phyloP scores from a whole-genome alignment of 2,329 filamentous ascomycete species.

The Trichoderma hamatum region DNA sequence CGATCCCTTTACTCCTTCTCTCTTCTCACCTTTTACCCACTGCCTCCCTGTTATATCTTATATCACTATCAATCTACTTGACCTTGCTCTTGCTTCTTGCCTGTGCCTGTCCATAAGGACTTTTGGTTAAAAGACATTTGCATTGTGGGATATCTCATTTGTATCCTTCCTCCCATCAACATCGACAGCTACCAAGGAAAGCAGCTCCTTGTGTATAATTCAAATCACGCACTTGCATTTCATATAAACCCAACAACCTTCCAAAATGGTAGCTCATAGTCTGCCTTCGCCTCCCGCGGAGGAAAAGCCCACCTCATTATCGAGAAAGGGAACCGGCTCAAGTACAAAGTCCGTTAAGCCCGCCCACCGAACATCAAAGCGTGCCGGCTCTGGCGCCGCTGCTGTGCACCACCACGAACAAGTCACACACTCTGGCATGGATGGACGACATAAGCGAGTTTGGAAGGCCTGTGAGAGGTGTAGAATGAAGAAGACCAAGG shows the following conservation, averaged over 20 bases:
- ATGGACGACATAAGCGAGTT: conserved; percentile 64
- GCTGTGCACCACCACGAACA: conserved; percentile 45
- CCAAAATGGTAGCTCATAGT: conserved; percentile 51
- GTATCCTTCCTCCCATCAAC: not conserved
- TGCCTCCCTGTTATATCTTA: not conserved
- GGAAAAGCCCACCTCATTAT: conserved; percentile 40
- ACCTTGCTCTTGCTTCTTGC: not conserved
- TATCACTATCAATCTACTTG: not conserved
- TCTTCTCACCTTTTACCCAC: conserved; percentile 4
- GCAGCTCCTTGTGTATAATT: not conserved
- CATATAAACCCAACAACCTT: not conserved
- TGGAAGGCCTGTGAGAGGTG: conserved; percentile 70
- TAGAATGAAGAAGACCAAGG: conserved; percentile 72
- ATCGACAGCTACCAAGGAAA: not conserved
- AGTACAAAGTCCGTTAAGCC: conserved; percentile 54
- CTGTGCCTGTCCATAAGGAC: not conserved
- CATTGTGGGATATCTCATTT: not conserved
- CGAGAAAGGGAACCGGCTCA: conserved; percentile 45
- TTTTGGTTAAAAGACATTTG: not conserved
- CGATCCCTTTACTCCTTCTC: not conserved
- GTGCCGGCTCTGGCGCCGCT: conserved; percentile 46
- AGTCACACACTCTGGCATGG: conserved; percentile 44
- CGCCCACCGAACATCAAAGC: conserved; percentile 55
- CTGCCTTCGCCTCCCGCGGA: conserved; percentile 59
- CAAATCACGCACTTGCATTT: not conserved